Evolutionary conservation across 2,329 filamentous ascomycete genomes (phyloP).

Genomic region (Pochonia chlamydosporia): DNA sequence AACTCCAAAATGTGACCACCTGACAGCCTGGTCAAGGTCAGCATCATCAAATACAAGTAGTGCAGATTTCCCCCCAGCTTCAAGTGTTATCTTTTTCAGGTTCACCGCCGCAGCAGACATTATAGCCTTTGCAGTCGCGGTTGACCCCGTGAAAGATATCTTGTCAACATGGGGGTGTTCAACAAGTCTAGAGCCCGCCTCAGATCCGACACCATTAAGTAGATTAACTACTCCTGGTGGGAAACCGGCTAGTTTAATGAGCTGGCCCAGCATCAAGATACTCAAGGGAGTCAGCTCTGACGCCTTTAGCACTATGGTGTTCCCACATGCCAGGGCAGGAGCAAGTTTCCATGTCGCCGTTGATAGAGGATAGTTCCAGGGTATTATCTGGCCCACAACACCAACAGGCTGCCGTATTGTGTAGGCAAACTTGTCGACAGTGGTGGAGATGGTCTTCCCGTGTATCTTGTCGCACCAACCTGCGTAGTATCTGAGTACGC

Average conservation of each 20-base stretch:
- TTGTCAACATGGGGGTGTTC: constrained; percentile 59
- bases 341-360: constrained; percentile 64
- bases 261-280: constrained; percentile 52
- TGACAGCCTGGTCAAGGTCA: constrained; percentile 65
- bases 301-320: constrained; percentile 54
- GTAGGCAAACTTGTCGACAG: constrained; percentile 64
- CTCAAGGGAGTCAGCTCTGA: constrained; percentile 68
- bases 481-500: constrained; percentile 64
- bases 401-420: constrained; percentile 72
- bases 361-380: constrained; percentile 61
- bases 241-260: constrained; percentile 68
- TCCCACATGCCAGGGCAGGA: constrained; percentile 64
- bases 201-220: constrained; percentile 66
- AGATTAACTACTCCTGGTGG: constrained; percentile 67
- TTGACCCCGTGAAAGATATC: constrained; percentile 71
- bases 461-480: constrained; percentile 76
- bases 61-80: constrained; percentile 68
- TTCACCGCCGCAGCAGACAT: constrained; percentile 68
- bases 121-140: constrained; percentile 60
- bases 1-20: constrained; percentile 63
- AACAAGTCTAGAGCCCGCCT: constrained; percentile 57
- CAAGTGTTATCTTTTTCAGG: constrained; percentile 70
- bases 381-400: constrained; percentile 69
- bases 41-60: constrained; percentile 71
- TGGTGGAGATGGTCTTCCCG: constrained; percentile 69